Evolutionary conservation across 257 asterid species (phyloP).

Genomic region (Forsythia suspensa): DNA sequence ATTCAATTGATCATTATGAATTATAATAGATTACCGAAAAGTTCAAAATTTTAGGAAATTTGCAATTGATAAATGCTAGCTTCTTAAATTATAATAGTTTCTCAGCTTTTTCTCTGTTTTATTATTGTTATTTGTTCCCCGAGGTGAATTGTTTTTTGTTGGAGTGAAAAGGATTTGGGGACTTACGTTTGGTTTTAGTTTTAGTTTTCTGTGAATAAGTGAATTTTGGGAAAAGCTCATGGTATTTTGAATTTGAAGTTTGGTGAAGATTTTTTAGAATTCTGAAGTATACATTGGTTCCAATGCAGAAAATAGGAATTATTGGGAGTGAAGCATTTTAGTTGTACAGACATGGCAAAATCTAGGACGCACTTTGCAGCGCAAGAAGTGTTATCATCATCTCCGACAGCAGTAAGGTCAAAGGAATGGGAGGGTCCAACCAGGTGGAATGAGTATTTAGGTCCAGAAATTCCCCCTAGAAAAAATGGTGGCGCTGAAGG

Average conservation of each 20-base stretch:
- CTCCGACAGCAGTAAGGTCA: conserved; percentile 61
- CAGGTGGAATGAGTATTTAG: conserved; percentile 95
- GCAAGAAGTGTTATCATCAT: conserved; percentile 64
- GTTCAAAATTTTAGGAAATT: too few species aligned
- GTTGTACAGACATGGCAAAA: conserved; percentile 56
- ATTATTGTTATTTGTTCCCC: not conserved
- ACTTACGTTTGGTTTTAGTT: not conserved
- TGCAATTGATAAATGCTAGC: not conserved
- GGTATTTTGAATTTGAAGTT: conserved; percentile 19
- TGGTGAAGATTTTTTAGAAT: not conserved
- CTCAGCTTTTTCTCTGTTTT: not conserved
- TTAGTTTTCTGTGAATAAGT: not conserved
- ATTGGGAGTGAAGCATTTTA: conserved; percentile 27
- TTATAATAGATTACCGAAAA: too few species aligned
- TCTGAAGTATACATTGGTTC: conserved; percentile 3
- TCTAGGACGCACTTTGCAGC: conserved; percentile 66
- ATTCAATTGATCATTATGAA: not conserved
- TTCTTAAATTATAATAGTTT: too few species aligned
- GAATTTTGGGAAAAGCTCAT: not conserved
- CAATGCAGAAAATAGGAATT: conserved; percentile 39
- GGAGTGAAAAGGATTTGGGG: not conserved
- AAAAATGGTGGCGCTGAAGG: conserved; percentile 62
- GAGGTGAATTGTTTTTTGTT: not conserved
- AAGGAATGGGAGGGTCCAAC: conserved; percentile 88
- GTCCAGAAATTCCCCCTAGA: conserved; percentile 62